Evolutionary conservation across 345 rosid genomes (phyloP).

Genomic region (Salix suchowensis): DNA sequence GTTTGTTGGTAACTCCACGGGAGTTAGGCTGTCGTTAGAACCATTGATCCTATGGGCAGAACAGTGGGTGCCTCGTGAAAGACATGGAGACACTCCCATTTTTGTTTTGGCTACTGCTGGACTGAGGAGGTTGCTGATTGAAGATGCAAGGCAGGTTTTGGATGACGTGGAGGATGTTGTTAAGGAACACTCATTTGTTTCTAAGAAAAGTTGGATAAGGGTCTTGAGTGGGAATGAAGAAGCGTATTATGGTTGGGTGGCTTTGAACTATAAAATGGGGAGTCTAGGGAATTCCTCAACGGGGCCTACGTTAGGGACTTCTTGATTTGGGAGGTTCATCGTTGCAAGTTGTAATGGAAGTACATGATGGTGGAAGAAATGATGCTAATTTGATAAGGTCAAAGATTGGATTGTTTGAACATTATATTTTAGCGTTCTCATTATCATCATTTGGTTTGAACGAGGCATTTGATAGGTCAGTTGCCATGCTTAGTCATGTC

Average conservation of each 20-base stretch:
- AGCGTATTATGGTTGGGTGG: conserved; percentile 66
- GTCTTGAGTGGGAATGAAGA: conserved; percentile 59
- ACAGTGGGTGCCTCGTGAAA: conserved; percentile 41
- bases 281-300: conserved; percentile 33
- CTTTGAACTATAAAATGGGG: conserved; percentile 52
- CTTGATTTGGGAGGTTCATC: conserved; percentile 70
- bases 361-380: conserved; percentile 15
- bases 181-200: conserved; percentile 35
- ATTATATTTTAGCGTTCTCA: conserved; percentile 42
- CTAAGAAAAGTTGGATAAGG: conserved; percentile 41
- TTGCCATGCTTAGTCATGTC: conserved; percentile 32
- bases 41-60: conserved; percentile 44
- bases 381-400: conserved; percentile 30
- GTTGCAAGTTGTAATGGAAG: conserved; percentile 52
- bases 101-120: conserved; percentile 64
- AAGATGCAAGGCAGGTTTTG: conserved; percentile 39
- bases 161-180: conserved; percentile 39
- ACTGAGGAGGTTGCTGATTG: conserved; percentile 36
- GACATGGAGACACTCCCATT: conserved; percentile 44
- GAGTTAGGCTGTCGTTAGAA: conserved; percentile 42
- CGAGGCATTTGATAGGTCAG: conserved; percentile 53
- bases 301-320: conserved; percentile 46
- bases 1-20: conserved; percentile 42
- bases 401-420: conserved; percentile 28
- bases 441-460: conserved; percentile 50